Percentiles rank a stretch among this genome's conserved stretches.
Conservation (phyloP, 1,284 basidiomycete species). For the Ustilago hordei region DNA sequence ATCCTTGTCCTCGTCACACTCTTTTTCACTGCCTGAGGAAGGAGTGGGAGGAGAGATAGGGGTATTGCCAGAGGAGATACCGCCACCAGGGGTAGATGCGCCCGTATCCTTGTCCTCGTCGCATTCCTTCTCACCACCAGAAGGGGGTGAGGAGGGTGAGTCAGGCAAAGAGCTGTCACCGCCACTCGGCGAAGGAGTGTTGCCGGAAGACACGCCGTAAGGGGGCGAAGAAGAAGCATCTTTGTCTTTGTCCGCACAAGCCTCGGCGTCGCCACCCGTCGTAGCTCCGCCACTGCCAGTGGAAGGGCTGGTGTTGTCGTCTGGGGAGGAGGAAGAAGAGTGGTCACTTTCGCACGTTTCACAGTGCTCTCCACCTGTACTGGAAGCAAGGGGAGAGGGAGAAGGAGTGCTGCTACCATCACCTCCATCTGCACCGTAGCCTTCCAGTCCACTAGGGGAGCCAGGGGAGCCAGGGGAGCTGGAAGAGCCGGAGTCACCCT, state of each 20-base stretch:
- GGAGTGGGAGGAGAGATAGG: not conserved
- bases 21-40: conserved; percentile 1
- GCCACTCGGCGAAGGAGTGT: not conserved
- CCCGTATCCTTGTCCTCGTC: not conserved
- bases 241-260: conserved; percentile 4
- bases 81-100: not conserved
- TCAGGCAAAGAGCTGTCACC: not conserved
- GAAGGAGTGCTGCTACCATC: not conserved
- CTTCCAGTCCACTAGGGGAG: no score
- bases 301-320: not conserved
- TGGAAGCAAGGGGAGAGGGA: not conserved
- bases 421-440: no score
- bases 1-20: conserved; percentile 4
- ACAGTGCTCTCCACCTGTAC: no score
- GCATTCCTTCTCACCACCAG: not conserved
- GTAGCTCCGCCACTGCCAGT: not conserved
- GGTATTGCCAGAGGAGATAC: conserved; percentile 12
- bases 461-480: no score
- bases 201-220: not conserved
- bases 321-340: not conserved
- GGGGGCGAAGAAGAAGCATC: not conserved
- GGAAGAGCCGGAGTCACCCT: no score
- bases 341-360: not conserved
- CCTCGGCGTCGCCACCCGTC: conserved; percentile 5
- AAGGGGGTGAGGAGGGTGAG: not conserved